Conservation (phyloP, 2,329 filamentous ascomycete species). For the Pseudocercospora macadamiae region DNA sequence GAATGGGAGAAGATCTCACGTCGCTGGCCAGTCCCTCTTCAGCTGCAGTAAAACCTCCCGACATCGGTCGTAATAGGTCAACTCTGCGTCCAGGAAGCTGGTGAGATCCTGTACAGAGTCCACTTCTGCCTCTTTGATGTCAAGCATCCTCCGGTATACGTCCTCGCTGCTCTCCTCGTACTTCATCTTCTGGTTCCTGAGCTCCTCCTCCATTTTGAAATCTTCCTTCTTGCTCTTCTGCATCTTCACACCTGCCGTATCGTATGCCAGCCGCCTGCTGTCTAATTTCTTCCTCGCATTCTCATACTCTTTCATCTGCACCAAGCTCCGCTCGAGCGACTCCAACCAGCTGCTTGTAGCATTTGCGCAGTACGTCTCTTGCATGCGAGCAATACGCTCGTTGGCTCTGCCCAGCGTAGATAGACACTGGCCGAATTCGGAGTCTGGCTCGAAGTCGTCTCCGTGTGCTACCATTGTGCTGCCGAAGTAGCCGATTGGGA, state of each 20-base stretch:
- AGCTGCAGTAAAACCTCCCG: slow-evolving; percentile 76
- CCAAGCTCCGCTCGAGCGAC: slow-evolving; percentile 82
- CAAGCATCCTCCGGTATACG: slow-evolving; percentile 88
- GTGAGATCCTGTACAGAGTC: slow-evolving; percentile 81
- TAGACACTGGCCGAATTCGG: slow-evolving; percentile 87
- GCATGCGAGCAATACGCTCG: slow-evolving; percentile 80
- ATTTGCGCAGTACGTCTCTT: slow-evolving; percentile 78
- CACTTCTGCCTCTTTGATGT: slow-evolving; percentile 88
- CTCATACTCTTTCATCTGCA: slow-evolving; percentile 98
- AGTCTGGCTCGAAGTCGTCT: slow-evolving; percentile 88
- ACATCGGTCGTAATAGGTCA: slow-evolving; percentile 89
- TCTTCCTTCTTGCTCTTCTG: slow-evolving; percentile 93
- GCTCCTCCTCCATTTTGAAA: slow-evolving; percentile 88
- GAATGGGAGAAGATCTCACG: slow-evolving; percentile 46
- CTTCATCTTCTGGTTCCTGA: slow-evolving; percentile 87
- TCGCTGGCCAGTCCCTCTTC: slow-evolving; percentile 68
- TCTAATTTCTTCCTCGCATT: slow-evolving; percentile 92
- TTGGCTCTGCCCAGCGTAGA: slow-evolving; percentile 80
- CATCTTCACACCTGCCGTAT: slow-evolving; percentile 86
- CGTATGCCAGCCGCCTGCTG: slow-evolving; percentile 83
- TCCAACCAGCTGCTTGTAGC: slow-evolving; percentile 86
- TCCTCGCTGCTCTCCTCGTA: slow-evolving; percentile 96
- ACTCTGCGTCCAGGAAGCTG: slow-evolving; percentile 81
- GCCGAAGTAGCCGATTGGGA: slow-evolving; percentile 78
- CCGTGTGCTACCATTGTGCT: slow-evolving; percentile 85